A percentile compares a stretch with the other conserved stretches of the same genome.
These are phyloP conservation scores for Pulveroboletus sp. DNA, from an alignment of 768 basidiomycete genomes.

Conservation along the genomic window DNA sequence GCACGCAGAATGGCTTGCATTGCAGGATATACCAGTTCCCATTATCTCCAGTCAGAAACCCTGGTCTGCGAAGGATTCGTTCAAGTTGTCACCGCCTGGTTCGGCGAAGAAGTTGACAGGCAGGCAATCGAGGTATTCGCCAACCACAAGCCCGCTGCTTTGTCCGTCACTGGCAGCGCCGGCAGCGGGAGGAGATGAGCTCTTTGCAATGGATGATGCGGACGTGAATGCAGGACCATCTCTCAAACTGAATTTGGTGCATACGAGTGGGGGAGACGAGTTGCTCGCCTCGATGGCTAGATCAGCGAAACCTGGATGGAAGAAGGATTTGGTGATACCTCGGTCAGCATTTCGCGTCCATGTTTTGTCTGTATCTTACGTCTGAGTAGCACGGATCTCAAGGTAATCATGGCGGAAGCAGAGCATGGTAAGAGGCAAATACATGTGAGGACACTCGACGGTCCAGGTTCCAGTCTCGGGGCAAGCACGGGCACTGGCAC, in stretches of 20 bases:
- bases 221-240: constrained; percentile 43
- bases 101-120: constrained; percentile 10
- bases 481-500: background rate
- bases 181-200: constrained; percentile 47
- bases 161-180: constrained; percentile 10
- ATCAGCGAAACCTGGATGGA: constrained; percentile 40
- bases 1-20: constrained; percentile 65
- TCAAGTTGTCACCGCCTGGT: constrained; percentile 31
- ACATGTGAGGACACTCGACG: background rate
- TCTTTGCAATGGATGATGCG: constrained; percentile 81
- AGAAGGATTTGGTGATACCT: constrained; percentile 40
- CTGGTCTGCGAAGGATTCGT: constrained; percentile 23
- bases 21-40: constrained; percentile 62
- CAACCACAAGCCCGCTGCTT: constrained; percentile 21
- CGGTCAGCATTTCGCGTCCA: constrained; percentile 37
- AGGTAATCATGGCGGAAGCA: constrained; percentile 80
- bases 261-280: constrained; percentile 5
- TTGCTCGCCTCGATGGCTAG: background rate
- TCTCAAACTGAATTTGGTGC: constrained; percentile 18
- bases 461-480: background rate
- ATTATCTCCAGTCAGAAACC: constrained; percentile 35
- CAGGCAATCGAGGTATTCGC: constrained; percentile 4
- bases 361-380: constrained; percentile 12
- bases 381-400: constrained; percentile 70
- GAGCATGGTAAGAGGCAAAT: constrained; percentile 31